These are phyloP conservation scores for Hypericum androsaemum DNA, from an alignment of 345 rosid species.

Conservation along the genomic window DNA sequence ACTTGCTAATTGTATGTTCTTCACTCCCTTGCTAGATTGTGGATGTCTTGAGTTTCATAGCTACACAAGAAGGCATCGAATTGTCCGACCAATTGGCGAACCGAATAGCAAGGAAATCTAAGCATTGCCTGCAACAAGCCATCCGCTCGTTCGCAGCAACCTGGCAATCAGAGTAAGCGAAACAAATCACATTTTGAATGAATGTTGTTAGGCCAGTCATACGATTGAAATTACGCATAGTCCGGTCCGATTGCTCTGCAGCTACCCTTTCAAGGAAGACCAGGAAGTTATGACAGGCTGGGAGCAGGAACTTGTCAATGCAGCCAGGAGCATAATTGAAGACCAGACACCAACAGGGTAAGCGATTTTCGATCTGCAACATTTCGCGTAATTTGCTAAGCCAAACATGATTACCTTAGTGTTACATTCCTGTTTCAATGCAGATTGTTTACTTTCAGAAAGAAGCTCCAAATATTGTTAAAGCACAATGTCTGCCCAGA, in stretches of 20 bases:
- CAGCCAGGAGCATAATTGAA: slow-evolving; percentile 17
- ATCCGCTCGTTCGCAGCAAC: slow-evolving; percentile 23
- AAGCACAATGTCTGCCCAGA: slow-evolving; percentile 10
- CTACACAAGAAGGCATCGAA: slow-evolving; percentile 15
- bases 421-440: too few relatives aligned
- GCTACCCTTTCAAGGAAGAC: slow-evolving; percentile 15
- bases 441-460: neutral
- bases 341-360: slow-evolving; percentile 13
- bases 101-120: slow-evolving; percentile 12
- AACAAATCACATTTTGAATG: too few relatives aligned
- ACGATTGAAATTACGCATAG: too few relatives aligned
- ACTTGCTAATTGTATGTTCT: too few relatives aligned
- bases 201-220: too few relatives aligned
- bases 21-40: slow-evolving; percentile 3
- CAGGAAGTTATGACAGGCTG: slow-evolving; percentile 16
- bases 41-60: slow-evolving; percentile 15
- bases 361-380: slow-evolving; percentile 5
- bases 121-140: slow-evolving; percentile 16
- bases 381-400: slow-evolving; percentile 10
- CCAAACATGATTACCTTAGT: neutral
- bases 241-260: neutral
- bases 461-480: slow-evolving; percentile 4
- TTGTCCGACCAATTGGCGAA: slow-evolving; percentile 8
- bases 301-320: slow-evolving; percentile 16
- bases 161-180: slow-evolving; percentile 5